phyloP scores from a whole-genome alignment of 257 asterid species.

The Marsdenia floribunda region DNA sequence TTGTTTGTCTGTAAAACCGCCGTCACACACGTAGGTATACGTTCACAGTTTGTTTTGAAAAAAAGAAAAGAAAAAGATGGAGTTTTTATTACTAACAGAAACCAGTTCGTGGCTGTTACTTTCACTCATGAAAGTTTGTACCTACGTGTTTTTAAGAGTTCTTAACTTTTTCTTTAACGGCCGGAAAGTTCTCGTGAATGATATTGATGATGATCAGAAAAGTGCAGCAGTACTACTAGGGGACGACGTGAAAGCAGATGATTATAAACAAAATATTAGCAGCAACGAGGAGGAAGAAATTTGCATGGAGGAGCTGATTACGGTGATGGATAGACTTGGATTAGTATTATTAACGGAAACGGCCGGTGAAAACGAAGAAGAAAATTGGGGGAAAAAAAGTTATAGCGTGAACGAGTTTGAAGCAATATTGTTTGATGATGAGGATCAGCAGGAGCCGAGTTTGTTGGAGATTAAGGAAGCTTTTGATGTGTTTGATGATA shows the following conservation, averaged over 20 bases:
- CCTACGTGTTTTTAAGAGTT: background rate
- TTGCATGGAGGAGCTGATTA: constrained; percentile 18
- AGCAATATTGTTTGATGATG: constrained; percentile 8
- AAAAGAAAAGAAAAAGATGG: background rate
- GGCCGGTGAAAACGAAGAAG: constrained; percentile 15
- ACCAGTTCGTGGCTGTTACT: background rate
- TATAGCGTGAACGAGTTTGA: constrained; percentile 17
- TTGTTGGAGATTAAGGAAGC: constrained; percentile 34
- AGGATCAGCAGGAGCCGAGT: constrained; percentile 27
- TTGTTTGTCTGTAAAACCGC: too few relatives aligned
- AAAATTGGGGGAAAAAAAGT: background rate
- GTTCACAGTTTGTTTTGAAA: too few relatives aligned
- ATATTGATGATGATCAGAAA: too few relatives aligned
- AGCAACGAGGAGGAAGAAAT: background rate
- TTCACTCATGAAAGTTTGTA: background rate
- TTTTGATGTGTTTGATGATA: constrained; percentile 45
- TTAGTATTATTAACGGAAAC: constrained; percentile 1
- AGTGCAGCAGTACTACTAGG: too few relatives aligned
- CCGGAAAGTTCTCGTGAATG: too few relatives aligned
- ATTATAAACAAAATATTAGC: background rate
- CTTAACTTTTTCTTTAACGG: background rate
- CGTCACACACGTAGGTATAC: too few relatives aligned
- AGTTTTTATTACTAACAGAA: background rate
- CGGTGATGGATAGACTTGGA: constrained; percentile 27
- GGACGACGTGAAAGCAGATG: too few relatives aligned